Percentiles rank a stretch among this genome's conserved stretches.
phyloP scores from a whole-genome alignment of 1,139 yeast genomes.

The Zygosaccharomyces sapae region DNA sequence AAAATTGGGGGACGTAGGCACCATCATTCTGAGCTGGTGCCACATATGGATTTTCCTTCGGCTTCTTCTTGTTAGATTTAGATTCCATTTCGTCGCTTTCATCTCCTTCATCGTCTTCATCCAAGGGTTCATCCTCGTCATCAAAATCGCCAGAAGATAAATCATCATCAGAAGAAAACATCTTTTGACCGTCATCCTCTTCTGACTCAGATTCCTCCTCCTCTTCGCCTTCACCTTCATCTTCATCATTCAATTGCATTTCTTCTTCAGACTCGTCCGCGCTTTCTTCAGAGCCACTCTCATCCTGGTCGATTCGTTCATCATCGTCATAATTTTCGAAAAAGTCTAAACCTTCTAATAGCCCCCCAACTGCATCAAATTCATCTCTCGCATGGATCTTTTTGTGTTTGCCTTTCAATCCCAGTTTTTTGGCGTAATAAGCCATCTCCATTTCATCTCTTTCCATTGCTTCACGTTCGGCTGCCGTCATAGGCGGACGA shows the following conservation, averaged over 20 bases:
- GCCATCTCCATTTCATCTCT: conserved; percentile 76
- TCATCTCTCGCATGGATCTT: conserved; percentile 47
- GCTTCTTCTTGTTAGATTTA: conserved; percentile 14
- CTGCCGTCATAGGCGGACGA: conserved; percentile 35
- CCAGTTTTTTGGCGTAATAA: conserved; percentile 78
- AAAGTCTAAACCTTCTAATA: conserved; percentile 73
- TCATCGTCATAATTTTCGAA: conserved; percentile 43
- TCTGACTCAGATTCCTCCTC: not conserved
- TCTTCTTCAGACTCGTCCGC: conserved; percentile 6
- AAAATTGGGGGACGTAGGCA: conserved; percentile 77
- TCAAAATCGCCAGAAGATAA: conserved; percentile 48
- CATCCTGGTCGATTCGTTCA: not conserved
- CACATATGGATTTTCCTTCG: conserved; percentile 75
- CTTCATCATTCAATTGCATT: too few species aligned
- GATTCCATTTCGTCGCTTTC: conserved; percentile 36
- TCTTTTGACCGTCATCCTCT: conserved; percentile 26
- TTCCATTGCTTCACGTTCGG: conserved; percentile 45
- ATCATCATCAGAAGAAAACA: conserved; percentile 47
- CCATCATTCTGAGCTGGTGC: conserved; percentile 52
- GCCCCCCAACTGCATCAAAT: conserved; percentile 67
- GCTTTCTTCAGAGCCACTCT: conserved; percentile 19
- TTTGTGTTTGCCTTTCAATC: conserved; percentile 55
- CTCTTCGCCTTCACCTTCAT: too few species aligned
- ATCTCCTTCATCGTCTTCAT: conserved; percentile 42
- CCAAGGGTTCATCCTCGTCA: conserved; percentile 40